A percentile compares a stretch with the other conserved stretches of the same genome.
Evolutionary conservation across 2,329 filamentous ascomycete genomes (phyloP).

Genomic region (Talaromyces verruculosus): DNA sequence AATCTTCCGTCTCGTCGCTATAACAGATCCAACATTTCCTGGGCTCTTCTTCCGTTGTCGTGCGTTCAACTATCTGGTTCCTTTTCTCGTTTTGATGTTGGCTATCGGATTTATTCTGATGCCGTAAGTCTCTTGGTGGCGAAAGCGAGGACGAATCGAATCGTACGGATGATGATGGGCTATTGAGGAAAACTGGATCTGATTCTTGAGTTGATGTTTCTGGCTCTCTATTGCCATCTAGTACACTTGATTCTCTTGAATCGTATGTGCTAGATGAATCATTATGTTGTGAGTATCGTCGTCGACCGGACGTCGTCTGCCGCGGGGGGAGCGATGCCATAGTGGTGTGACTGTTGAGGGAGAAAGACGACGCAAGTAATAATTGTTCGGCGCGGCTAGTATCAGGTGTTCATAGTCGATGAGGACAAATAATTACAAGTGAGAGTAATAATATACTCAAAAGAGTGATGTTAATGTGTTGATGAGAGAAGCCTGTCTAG

Average conservation of each 20-base stretch:
- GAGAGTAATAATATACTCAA: background rate
- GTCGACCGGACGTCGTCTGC: constrained; percentile 12
- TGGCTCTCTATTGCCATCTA: constrained; percentile 1
- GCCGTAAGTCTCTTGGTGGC: constrained; percentile 4
- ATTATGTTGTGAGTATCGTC: constrained; percentile 15
- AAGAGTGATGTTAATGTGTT: background rate
- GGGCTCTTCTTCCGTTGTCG: constrained; percentile 34
- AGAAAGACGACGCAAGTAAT: background rate
- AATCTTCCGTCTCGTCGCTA: constrained; percentile 63
- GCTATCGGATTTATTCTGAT: background rate
- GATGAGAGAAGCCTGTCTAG: background rate
- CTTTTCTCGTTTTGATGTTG: background rate
- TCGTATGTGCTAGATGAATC: constrained; percentile 12
- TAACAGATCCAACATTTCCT: constrained; percentile 70
- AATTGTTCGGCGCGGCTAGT: background rate
- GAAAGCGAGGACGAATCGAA: constrained; percentile 4
- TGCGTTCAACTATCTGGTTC: background rate
- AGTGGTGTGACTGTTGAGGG: background rate
- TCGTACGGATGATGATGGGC: constrained; percentile 11
- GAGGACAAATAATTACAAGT: background rate
- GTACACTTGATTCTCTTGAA: background rate
- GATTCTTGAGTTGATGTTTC: background rate
- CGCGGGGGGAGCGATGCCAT: constrained; percentile 23
- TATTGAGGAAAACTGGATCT: constrained; percentile 16
- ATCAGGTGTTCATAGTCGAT: background rate